phyloP scores from a whole-genome alignment of 2,329 filamentous ascomycete genomes.

The Aspergillus fumigatiaffinis region DNA sequence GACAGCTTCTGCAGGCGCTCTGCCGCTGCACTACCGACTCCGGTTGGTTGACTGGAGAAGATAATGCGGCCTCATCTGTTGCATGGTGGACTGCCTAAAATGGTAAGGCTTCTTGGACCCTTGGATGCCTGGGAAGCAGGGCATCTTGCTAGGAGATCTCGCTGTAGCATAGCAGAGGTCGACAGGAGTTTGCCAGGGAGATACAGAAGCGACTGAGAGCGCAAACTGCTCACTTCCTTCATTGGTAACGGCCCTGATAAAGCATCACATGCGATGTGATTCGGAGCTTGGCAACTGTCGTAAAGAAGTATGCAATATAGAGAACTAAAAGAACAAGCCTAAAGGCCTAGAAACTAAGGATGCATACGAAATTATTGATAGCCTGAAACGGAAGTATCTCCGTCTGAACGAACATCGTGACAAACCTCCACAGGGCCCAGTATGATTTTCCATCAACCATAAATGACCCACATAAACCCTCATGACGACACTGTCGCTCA shows the following conservation, averaged over 20 bases:
- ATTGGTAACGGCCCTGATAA: background rate
- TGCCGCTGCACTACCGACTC: background rate
- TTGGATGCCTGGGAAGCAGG: background rate
- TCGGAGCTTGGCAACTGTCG: too few species aligned
- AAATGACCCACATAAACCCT: background rate
- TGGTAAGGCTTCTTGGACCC: background rate
- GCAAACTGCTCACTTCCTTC: background rate
- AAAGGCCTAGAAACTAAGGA: background rate
- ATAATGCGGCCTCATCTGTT: background rate
- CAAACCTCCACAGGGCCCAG: background rate
- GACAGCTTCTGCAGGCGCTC: background rate
- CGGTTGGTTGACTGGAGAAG: background rate
- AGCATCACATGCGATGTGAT: background rate
- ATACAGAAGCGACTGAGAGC: background rate
- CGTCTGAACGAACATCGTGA: background rate
- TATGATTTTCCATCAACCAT: background rate
- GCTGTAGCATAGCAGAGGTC: background rate
- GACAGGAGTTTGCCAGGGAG: background rate
- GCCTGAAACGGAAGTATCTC: background rate
- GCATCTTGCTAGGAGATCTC: background rate
- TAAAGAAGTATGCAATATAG: too few species aligned
- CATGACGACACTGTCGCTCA: background rate
- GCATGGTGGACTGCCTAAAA: background rate
- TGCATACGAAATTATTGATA: background rate
- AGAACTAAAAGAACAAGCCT: background rate